Base-by-base conservation (phyloP, 129 eudicot genomes). In the Pittosporum tobira region DNA sequence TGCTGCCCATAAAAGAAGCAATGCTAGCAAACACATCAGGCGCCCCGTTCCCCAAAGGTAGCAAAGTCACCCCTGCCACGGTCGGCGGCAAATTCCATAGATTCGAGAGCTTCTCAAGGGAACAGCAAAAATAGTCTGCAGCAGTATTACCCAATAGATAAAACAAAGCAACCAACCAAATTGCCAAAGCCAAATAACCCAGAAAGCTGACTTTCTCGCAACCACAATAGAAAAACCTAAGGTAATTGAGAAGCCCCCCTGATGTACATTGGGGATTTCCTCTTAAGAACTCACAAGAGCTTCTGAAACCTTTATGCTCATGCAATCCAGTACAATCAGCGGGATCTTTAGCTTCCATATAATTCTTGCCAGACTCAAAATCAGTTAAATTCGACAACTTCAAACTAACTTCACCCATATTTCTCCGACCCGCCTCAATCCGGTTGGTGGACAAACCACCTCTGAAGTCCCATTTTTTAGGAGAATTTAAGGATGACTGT, bases 11-110 rank as follows among this genome's bases (percentile, higher is more conserved):
- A 63, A 85, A 85, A 18, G 97, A 86, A 12, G 95, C 97, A 20
- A 90, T 78, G 28, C 97, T 85, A 18, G 97, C 70, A 55, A 90
- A 90, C 46, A 90, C 94, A 59, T 85, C 97, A 14, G 95, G 86
- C 13, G 95, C 95, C 8, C 97, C 97, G 22, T 90, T 90, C 6
- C 97, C 97, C 15, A 90, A 61, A 3, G 97, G 95, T 21, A 90
- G 81, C 72, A 90, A 66, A 42, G 95, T 79, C 45, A 90, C 97
- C 49, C 97, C 97, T 7, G 95, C 95, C 25, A 85, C 77, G 15
- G 94, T 82, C 1, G 97, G 82, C 1, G 94, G 71, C 37, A 90
- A 65, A 6, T 59, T 66, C 71, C 78, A 70, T 25, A 82, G 53
- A 64, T 42, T 49, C 0, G 97, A 79, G 22, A 90, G 69, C 58